Base-by-base conservation (phyloP, 2,329 filamentous ascomycete genomes). In the Plectosphaerella plurivora region DNA sequence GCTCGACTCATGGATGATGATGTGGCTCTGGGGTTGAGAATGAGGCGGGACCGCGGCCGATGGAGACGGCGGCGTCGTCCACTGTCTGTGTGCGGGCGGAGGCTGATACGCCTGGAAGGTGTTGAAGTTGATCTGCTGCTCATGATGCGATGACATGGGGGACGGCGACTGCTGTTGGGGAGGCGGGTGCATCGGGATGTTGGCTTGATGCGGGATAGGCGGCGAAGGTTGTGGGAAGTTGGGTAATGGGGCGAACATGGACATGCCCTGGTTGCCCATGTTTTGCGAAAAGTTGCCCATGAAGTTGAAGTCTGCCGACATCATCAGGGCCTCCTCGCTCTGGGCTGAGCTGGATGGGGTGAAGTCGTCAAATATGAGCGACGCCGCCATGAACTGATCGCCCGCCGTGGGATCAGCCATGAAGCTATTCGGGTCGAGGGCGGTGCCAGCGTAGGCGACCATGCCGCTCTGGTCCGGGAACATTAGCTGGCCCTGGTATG, bases 41-140 rank as follows among this genome's bases (percentile, higher is more conserved):
- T 2, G 41, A 6, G 41, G 12, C 10, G 41, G 16, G 18, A 6
- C 8, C 10, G 41, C 12, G 16, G 11, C 41, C 7, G 41, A 62
- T 59, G 10, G 63, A 62, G 14, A 63, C 53, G 36, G 66, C 62
- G 16, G 63, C 65, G 12, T 63, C 65, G 12, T 63, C 63, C 39
- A 68, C 63, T 2, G 72, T 57, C 28, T 65, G 68, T 3, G 68
- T 63, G 2, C 70, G 68, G 45, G 69, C 68, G 77, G 77, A 79
- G 36, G 75, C 47, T 71, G 71, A 48, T 70, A 65, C 1, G 66
- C 63, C 37, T 68, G 62, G 7, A 69, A 66, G n/a, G 73, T 71
- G 45, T 65, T 64, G 24, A 76, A 61, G 39, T 70, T 65, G 25
- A 67, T 55, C 2, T 66, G 51, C 48, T 67, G 63, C 36, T 65